Evolutionary conservation across 768 basidiomycete genomes (phyloP).

Genomic region (Xerocomellus dryophilus): DNA sequence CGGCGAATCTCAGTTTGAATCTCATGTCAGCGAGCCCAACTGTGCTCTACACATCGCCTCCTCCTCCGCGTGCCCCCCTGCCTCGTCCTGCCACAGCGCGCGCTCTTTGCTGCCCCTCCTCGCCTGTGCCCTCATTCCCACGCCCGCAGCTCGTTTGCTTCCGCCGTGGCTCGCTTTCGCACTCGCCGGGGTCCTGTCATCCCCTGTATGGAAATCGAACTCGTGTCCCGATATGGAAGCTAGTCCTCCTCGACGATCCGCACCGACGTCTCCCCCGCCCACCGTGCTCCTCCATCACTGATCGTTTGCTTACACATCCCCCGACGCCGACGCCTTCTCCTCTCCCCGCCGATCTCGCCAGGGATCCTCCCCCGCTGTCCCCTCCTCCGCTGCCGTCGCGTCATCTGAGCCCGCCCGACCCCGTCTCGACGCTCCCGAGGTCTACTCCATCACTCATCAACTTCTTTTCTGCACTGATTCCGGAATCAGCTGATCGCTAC

Average conservation of each 20-base stretch:
- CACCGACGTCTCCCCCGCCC: slow-evolving; percentile 23
- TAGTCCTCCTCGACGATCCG: slow-evolving; percentile 29
- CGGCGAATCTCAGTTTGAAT: slow-evolving; percentile 32
- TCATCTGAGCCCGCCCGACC: not conserved
- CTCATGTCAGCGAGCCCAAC: slow-evolving; percentile 27
- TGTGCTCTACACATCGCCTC: slow-evolving; percentile 17
- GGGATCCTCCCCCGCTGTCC: slow-evolving; percentile 6
- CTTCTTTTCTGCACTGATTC: slow-evolving; percentile 23
- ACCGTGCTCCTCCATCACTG: slow-evolving; percentile 9
- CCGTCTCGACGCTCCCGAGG: slow-evolving; percentile 15
- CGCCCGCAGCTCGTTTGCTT: slow-evolving; percentile 26
- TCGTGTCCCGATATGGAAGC: slow-evolving; percentile 12
- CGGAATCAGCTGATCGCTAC: slow-evolving; percentile 10
- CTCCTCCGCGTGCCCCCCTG: slow-evolving; percentile 12
- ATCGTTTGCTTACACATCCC: slow-evolving; percentile 23
- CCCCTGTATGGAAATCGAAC: slow-evolving; percentile 23
- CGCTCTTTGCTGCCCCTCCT: slow-evolving; percentile 26
- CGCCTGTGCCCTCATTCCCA: slow-evolving; percentile 5
- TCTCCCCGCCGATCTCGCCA: slow-evolving; percentile 18
- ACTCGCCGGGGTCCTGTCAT: slow-evolving; percentile 30
- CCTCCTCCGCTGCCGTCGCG: slow-evolving; percentile 21
- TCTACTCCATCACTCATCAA: slow-evolving; percentile 3
- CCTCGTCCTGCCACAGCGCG: slow-evolving; percentile 23
- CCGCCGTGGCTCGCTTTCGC: slow-evolving; percentile 28
- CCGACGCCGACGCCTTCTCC: slow-evolving; percentile 17